Percentiles rank a stretch among this genome's conserved stretches.
These are phyloP conservation scores for Linnemannia exigua DNA, from an alignment of 192 early-diverging fungal species.

Conservation along the genomic window DNA sequence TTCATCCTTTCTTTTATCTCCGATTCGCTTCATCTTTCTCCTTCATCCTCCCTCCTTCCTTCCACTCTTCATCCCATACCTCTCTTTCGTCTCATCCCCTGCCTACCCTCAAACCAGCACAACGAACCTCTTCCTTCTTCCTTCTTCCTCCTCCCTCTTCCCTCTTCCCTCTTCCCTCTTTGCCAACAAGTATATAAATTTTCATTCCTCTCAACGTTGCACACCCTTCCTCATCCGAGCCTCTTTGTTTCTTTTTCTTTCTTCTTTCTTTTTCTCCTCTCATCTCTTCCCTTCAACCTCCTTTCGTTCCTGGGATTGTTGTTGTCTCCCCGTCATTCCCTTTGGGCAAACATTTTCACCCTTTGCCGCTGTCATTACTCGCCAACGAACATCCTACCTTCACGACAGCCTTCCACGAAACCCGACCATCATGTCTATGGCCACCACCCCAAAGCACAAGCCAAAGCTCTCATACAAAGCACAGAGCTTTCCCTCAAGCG, in stretches of 20 bases:
- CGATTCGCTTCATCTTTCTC: slow-evolving; percentile 3
- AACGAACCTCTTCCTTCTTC: background rate
- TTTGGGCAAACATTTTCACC: background rate
- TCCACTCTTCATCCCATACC: background rate
- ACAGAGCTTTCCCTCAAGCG: slow-evolving; percentile 51
- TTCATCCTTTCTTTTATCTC: background rate
- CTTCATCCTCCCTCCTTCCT: background rate
- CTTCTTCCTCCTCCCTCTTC: background rate
- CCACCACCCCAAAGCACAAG: slow-evolving; percentile 41
- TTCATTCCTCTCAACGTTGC: background rate
- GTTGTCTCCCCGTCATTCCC: background rate
- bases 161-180: background rate
- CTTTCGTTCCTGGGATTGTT: background rate
- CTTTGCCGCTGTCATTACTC: slow-evolving; percentile 1
- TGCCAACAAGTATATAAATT: background rate
- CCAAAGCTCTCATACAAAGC: slow-evolving; percentile 57
- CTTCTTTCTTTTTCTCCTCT: background rate
- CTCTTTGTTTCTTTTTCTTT: background rate
- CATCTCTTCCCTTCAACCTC: slow-evolving; percentile 9
- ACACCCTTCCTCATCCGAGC: background rate
- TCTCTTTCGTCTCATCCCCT: background rate
- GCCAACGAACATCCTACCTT: slow-evolving; percentile 1
- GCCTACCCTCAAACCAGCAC: background rate
- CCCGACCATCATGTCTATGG: background rate
- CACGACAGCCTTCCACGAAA: background rate